These are phyloP conservation scores for Nakaseomyces kungkrabaensis DNA, from an alignment of 1,139 yeast genomes.

Conservation along the genomic window DNA sequence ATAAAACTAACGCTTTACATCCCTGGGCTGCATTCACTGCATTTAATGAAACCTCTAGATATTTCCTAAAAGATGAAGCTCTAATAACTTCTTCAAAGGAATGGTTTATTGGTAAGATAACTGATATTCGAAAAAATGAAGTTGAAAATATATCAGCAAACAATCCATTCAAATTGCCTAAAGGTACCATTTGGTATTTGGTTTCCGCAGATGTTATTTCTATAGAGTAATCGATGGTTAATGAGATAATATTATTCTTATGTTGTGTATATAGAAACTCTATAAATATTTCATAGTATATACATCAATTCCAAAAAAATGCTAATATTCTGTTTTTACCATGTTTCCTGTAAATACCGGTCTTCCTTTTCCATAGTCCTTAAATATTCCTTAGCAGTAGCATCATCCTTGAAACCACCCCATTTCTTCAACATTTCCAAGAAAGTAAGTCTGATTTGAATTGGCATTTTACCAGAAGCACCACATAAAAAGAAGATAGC, in stretches of 20 bases:
- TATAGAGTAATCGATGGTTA: neutral
- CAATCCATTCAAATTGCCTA: conserved; percentile 22
- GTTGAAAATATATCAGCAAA: conserved; percentile 10
- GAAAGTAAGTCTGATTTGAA: conserved; percentile 72
- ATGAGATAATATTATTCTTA: neutral
- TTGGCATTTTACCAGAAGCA: conserved; percentile 91
- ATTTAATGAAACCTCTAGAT: conserved; percentile 22
- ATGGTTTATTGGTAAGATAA: conserved; percentile 28
- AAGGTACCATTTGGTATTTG: conserved; percentile 24
- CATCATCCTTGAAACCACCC: conserved; percentile 32
- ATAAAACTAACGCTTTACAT: conserved; percentile 6
- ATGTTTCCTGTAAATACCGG: conserved; percentile 81
- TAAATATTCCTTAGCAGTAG: conserved; percentile 43
- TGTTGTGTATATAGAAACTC: neutral
- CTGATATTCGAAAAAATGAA: conserved; percentile 15
- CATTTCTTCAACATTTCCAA: conserved; percentile 45
- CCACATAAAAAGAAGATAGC: conserved; percentile 79
- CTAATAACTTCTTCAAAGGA: conserved; percentile 19
- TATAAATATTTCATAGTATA: neutral
- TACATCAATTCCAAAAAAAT: no score
- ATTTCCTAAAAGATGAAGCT: conserved; percentile 19
- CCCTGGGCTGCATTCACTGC: conserved; percentile 31
- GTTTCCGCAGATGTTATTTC: conserved; percentile 20
- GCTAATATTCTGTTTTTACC: conserved; percentile 38
- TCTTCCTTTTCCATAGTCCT: conserved; percentile 53